Evolutionary conservation across 1,139 yeast genomes (phyloP), one percentile per base, ranked within the genome.

Genomic region (Blastobotrys niveus): DNA sequence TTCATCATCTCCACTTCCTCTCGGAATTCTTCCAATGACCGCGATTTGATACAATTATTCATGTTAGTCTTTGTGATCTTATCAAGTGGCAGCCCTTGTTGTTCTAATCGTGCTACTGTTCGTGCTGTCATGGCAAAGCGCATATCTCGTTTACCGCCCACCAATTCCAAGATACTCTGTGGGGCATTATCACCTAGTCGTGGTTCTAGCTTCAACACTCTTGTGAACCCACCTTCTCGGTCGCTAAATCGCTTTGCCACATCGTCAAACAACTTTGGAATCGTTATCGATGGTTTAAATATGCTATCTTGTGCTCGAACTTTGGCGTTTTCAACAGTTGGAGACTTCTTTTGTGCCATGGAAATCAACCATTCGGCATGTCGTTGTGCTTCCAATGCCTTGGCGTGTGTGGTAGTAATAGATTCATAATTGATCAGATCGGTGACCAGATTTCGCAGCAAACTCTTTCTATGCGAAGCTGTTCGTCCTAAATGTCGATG

Each of bases 101-200:
- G 67, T 64, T 85, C 81, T 47, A 83, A 70, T 53, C 95, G 74
- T 22, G 95, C 95, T 6, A 84, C 93, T 1, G 79, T 72, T 61
- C 86, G 78, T 21, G 95, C 96, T 18, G 79, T 74, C 59, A 79
- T 70, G 79, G 94, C 84, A 54, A 80, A 76, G 56, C 82, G 79
- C 70, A 85, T 74, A 60, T 87, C 95, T 54, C 79, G 75, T 25
- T 76, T 76, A 10, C 83, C 80, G 55, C 85, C 96, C 1, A 91
- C 95, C 43, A 93, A 71, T 64, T 93, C 98, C 46, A 93, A 63
- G 14, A 91, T 81, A 2, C 94, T 81, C 73, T 85, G 91, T 19
- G 93, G 91, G 0, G 97, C 96, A 52, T 82, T 83, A 62, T 93
- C 98, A 54, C 91, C 93, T 43, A 82, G 66, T 56, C 98, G 74